phyloP scores from a whole-genome alignment of 169 alveolate genomes.

The Eimeria mitis region DNA sequence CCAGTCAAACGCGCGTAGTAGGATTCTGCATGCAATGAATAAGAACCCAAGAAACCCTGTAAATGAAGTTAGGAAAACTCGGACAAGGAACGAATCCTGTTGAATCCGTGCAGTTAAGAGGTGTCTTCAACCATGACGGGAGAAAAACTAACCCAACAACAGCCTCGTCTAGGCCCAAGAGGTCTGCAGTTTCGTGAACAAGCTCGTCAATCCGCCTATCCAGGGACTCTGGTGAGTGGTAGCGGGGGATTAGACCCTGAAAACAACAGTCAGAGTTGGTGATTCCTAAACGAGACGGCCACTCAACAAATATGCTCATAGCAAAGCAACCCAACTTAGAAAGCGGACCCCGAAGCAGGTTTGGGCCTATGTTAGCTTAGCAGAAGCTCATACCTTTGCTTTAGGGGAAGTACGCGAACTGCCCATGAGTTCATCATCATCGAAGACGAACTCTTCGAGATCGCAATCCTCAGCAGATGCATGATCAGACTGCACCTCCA shows the following conservation, averaged over 20 bases:
- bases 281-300: not conserved
- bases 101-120: not conserved
- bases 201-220: conserved; percentile 43
- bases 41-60: not conserved
- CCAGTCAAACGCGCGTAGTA: conserved; percentile 67
- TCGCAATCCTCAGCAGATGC: conserved; percentile 40
- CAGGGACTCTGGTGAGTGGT: conserved; percentile 56
- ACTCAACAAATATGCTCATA: not conserved
- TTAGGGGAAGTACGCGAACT: conserved; percentile 4
- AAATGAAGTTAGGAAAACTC: not conserved
- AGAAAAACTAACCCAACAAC: conserved; percentile 24
- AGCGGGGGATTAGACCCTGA: conserved; percentile 46
- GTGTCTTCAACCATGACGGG: not conserved
- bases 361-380: not conserved
- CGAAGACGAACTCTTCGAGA: conserved; percentile 43
- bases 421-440: conserved; percentile 41
- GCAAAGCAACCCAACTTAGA: not conserved
- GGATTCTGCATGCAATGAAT: conserved; percentile 13
- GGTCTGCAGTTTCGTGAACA: conserved; percentile 42
- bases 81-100: not conserved
- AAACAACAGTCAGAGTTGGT: not conserved
- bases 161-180: conserved; percentile 49
- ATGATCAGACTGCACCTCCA: conserved; percentile 24
- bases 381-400: conserved; percentile 36
- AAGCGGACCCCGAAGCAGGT: not conserved